Conservation (phyloP, 352 stramenopile genomes). For the Pythium aquatile region DNA sequence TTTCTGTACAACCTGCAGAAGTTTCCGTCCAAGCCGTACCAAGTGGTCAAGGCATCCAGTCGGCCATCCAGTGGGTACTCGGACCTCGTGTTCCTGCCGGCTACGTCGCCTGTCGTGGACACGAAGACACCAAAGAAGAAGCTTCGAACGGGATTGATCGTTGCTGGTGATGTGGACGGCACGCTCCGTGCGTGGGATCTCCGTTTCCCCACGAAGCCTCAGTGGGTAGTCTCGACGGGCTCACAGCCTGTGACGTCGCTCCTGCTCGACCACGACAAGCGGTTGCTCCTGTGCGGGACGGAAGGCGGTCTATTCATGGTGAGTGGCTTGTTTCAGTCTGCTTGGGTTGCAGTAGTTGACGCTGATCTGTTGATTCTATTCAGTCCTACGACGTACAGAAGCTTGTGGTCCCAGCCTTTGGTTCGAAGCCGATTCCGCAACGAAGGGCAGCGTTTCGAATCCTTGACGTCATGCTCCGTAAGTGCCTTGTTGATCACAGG, state of each 20-base stretch:
- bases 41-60: slow-evolving; percentile 59
- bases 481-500: neutral
- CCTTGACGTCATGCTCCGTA: slow-evolving; percentile 54
- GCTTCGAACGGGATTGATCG: slow-evolving; percentile 26
- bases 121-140: slow-evolving; percentile 11
- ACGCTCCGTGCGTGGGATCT: slow-evolving; percentile 67
- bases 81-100: slow-evolving; percentile 59
- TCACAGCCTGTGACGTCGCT: slow-evolving; percentile 52
- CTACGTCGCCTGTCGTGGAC: neutral
- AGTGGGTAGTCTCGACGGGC: slow-evolving; percentile 55
- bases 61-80: slow-evolving; percentile 76
- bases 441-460: slow-evolving; percentile 43
- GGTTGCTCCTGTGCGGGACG: slow-evolving; percentile 56
- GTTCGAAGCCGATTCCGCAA: slow-evolving; percentile 55
- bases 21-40: slow-evolving; percentile 60
- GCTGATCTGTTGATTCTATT: neutral
- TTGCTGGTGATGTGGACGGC: slow-evolving; percentile 66
- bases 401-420: slow-evolving; percentile 62
- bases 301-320: slow-evolving; percentile 61
- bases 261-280: slow-evolving; percentile 41
- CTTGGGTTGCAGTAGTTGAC: too few species aligned
- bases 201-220: slow-evolving; percentile 43
- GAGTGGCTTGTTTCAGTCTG: slow-evolving; percentile 7
- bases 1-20: slow-evolving; percentile 73
- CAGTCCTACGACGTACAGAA: slow-evolving; percentile 70